Evolutionary conservation across 805 yeast species (phyloP).

Genomic region (Yamadazyma scolyti): DNA sequence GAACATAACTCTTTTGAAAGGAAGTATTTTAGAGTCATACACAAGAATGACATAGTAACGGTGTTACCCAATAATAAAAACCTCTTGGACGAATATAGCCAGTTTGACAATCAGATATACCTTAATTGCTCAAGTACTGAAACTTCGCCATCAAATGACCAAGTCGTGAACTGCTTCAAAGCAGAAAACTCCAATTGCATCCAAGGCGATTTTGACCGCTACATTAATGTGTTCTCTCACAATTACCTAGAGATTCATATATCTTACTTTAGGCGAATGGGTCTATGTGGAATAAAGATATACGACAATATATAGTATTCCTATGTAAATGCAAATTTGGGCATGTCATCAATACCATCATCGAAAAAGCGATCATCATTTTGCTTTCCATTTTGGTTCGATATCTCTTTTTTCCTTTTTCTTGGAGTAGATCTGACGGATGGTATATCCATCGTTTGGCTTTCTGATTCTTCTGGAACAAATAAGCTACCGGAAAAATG

Average conservation of each 20-base stretch:
- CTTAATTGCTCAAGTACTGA: conserved; percentile 25
- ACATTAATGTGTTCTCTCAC: conserved; percentile 8
- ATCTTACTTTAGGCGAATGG: conserved; percentile 36
- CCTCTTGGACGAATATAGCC: conserved; percentile 20
- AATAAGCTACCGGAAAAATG: conserved; percentile 1
- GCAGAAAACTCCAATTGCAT: conserved; percentile 29
- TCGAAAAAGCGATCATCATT: conserved; percentile 22
- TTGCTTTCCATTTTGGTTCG: background rate
- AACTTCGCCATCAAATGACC: conserved; percentile 19
- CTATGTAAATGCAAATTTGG: conserved; percentile 30
- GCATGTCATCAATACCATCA: conserved; percentile 28
- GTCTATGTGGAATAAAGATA: conserved; percentile 24
- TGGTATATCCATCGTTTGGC: conserved; percentile 4
- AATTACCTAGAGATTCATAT: conserved; percentile 30
- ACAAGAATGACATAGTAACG: conserved; percentile 21
- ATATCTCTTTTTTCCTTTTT: background rate
- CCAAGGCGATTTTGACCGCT: conserved; percentile 19
- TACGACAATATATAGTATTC: conserved; percentile 1
- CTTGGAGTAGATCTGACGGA: conserved; percentile 5
- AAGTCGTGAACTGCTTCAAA: conserved; percentile 31
- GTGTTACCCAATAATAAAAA: conserved; percentile 25
- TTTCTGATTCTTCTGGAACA: conserved; percentile 5
- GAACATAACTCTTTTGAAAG: conserved; percentile 16
- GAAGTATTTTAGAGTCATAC: conserved; percentile 22
- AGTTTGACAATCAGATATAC: conserved; percentile 37